A percentile compares a stretch with the other conserved stretches of the same genome.
These are phyloP conservation scores for Schizosaccharomyces pombe DNA, from an alignment of 805 yeast species.

Conservation along the genomic window ASM294v3 CU329670.1:1537001-1537500, in stretches of 20 bases:
- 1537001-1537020: neutral
- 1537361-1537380: neutral
- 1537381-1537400: slow-evolving; percentile 2
- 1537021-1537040: neutral
- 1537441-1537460: neutral
- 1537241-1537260: neutral
- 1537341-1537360: neutral
- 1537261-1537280: neutral
- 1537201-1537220: neutral
- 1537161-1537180: slow-evolving; percentile 3
- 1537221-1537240: neutral
- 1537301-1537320: neutral
- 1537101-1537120: neutral
- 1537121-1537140: neutral
- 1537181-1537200: neutral
- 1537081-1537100: neutral
- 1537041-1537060: slow-evolving; percentile 3
- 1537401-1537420: slow-evolving; percentile 1
- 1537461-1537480: slow-evolving; percentile 3
- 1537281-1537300: neutral
- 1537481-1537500: neutral
- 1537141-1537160: slow-evolving; percentile 2
- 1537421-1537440: neutral
- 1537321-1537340: neutral
- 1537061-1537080: neutral